Base-by-base conservation (phyloP, 345 rosid species). In the Atalantia buxifolia region DNA sequence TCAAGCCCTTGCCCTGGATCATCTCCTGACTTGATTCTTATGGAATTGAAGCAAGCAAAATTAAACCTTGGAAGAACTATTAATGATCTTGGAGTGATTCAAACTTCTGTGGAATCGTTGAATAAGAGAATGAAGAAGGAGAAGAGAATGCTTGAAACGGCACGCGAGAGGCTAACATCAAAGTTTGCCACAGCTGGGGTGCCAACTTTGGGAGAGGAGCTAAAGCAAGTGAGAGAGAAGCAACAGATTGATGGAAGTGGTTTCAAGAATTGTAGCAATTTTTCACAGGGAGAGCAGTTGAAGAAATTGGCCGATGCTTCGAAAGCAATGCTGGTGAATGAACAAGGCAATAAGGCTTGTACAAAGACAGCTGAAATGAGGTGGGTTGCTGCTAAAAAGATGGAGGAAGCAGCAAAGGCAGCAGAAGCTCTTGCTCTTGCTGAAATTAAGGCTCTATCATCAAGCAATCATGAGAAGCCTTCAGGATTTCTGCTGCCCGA, bases 381-480 rank as follows among this genome's bases (percentile, higher is more conserved):
- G 83, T 77, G 90, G 85, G 65, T 90, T 77, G 99, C 99, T n/a
- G 98, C 97, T 36, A 91, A 87, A 66, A 96, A 94, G 87, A 94
- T 94, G 99, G 98, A 94, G 88, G 99, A 96, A 85, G 99, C 99
- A 76, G 99, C 99, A 19, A 87, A 83, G 78, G 99, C 99, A 40
- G 92, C 97, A 2, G 98, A 96, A 87, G 97, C 95, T 33, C 91
- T 96, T 30, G 99, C 99, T 6, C 63, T 93, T 7, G 90, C 91
- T 6, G 98, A 92, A 77, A 88, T 92, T 63, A 83, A 87, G 69
- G 85, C 83, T 74, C 70, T 94, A 42, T 91, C 97, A 21, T 53
- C 57, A 53, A 53, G 57, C 57, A 64, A 79, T 31, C 74, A 81
- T 40, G 90, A 87, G 21, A 84, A 74, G 24, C 79, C 80, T 10